Conservation (phyloP, 768 basidiomycete genomes). For the Phlebiopsis flavidoalba region DNA sequence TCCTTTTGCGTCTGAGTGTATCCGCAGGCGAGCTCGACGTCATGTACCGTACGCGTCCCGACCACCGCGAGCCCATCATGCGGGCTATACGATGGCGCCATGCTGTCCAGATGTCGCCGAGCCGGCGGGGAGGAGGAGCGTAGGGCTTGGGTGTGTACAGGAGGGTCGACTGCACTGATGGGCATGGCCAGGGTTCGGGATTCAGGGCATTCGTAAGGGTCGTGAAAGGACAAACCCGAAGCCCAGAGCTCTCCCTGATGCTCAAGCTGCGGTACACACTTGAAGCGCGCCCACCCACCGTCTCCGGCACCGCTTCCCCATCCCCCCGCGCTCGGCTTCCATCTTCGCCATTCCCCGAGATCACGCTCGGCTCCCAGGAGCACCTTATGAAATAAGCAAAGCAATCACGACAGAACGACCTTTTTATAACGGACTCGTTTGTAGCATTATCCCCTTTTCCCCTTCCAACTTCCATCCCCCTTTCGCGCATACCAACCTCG, state of each 20-base stretch:
- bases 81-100: conserved; percentile 37
- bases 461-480: background rate
- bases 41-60: conserved; percentile 18
- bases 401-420: background rate
- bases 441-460: background rate
- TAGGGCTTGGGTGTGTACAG: conserved; percentile 49
- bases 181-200: conserved; percentile 17
- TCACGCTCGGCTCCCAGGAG: too few species aligned
- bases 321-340: background rate
- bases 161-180: conserved; percentile 50
- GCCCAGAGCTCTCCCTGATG: conserved; percentile 16
- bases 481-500: background rate
- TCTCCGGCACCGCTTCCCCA: conserved; percentile 5
- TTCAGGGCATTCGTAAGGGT: conserved; percentile 18
- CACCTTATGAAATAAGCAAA: background rate
- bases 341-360: background rate
- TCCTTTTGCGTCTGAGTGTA: conserved; percentile 37
- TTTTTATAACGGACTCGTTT: background rate
- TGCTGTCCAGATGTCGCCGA: conserved; percentile 33
- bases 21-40: conserved; percentile 33
- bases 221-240: conserved; percentile 15
- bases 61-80: conserved; percentile 31
- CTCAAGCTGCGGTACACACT: conserved; percentile 14
- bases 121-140: conserved; percentile 34
- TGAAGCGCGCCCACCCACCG: conserved; percentile 3